A percentile compares a stretch with the other conserved stretches of the same genome.
phyloP scores from a whole-genome alignment of 2,329 filamentous ascomycete genomes.

The Fragosphaeria purpurea region DNA sequence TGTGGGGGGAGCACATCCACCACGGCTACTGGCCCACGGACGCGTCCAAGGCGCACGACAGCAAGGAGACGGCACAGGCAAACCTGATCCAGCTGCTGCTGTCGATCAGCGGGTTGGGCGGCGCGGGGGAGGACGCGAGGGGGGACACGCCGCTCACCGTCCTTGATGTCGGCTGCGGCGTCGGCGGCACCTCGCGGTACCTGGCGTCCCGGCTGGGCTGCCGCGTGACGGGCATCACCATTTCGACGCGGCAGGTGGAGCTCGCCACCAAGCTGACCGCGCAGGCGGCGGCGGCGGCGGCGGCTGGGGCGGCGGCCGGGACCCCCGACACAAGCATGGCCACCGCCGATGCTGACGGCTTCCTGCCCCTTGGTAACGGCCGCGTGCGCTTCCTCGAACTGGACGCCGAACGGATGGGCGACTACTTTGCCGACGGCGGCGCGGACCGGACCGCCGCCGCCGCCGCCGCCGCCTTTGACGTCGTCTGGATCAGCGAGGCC shows the following conservation, averaged over 20 bases:
- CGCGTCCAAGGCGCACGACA: slow-evolving; percentile 34
- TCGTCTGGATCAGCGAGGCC: slow-evolving; percentile 53
- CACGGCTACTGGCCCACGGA: slow-evolving; percentile 48
- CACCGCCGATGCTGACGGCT: slow-evolving; percentile 21
- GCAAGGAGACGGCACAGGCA: slow-evolving; percentile 47
- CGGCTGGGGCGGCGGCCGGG: slow-evolving; percentile 6
- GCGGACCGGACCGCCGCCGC: background rate
- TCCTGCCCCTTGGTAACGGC: slow-evolving; percentile 31
- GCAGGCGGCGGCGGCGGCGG: slow-evolving; percentile 21
- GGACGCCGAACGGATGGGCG: slow-evolving; percentile 51
- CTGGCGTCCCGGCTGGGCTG: slow-evolving; percentile 42
- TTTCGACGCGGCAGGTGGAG: slow-evolving; percentile 48
- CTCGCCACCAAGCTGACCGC: slow-evolving; percentile 43
- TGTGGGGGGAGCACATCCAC: slow-evolving; percentile 56
- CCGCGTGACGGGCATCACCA: slow-evolving; percentile 49
- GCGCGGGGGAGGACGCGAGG: too few species aligned
- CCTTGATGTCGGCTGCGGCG: slow-evolving; percentile 51
- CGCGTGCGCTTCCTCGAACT: slow-evolving; percentile 46
- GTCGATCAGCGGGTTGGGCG: slow-evolving; percentile 30
- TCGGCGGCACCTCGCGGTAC: slow-evolving; percentile 48
- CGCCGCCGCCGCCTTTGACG: slow-evolving; percentile 34
- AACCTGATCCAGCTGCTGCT: slow-evolving; percentile 48
- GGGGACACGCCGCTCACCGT: slow-evolving; percentile 22
- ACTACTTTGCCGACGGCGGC: slow-evolving; percentile 30
- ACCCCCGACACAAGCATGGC: slow-evolving; percentile 2